Conservation (phyloP, 805 yeast genomes). For the Yamadazyma insecticola region DNA sequence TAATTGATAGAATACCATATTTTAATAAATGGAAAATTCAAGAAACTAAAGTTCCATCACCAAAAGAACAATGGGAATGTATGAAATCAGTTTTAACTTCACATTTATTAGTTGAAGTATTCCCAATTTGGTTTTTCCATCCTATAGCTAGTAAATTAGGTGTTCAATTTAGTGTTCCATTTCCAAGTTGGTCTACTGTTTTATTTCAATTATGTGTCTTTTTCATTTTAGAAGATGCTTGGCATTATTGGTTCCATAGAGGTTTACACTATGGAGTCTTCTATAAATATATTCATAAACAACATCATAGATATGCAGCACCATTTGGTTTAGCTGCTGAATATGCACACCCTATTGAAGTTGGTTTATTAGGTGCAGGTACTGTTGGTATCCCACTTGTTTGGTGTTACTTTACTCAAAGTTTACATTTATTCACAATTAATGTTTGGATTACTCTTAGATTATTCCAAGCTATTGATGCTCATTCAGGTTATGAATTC, state of each 20-base stretch:
- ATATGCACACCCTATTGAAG: constrained; percentile 59
- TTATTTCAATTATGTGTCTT: constrained; percentile 42
- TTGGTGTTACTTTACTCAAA: constrained; percentile 44
- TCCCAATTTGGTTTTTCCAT: constrained; percentile 62
- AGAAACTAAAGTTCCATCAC: constrained; percentile 47
- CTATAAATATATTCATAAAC: constrained; percentile 55
- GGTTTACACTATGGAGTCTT: constrained; percentile 53
- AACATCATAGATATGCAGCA: constrained; percentile 58
- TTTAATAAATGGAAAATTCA: constrained; percentile 53
- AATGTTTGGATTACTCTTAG: constrained; percentile 49
- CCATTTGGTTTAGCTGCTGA: constrained; percentile 62
- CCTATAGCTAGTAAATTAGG: constrained; percentile 49
- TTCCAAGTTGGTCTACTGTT: constrained; percentile 43
- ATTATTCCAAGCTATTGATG: constrained; percentile 55
- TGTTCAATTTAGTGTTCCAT: constrained; percentile 48
- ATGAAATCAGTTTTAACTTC: constrained; percentile 52
- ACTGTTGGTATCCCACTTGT: constrained; percentile 57
- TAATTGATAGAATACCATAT: constrained; percentile 49
- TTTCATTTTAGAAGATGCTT: constrained; percentile 50
- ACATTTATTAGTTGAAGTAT: constrained; percentile 54
- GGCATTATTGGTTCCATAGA: constrained; percentile 62
- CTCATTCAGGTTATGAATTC: constrained; percentile 60
- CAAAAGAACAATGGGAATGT: constrained; percentile 60
- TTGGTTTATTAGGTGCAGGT: constrained; percentile 53
- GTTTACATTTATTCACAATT: constrained; percentile 51